A percentile compares a stretch with the other conserved stretches of the same genome.
Evolutionary conservation across 2,329 filamentous ascomycete species (phyloP).

Genomic region (Ophiognomonia clavigignenti-juglandacearum): DNA sequence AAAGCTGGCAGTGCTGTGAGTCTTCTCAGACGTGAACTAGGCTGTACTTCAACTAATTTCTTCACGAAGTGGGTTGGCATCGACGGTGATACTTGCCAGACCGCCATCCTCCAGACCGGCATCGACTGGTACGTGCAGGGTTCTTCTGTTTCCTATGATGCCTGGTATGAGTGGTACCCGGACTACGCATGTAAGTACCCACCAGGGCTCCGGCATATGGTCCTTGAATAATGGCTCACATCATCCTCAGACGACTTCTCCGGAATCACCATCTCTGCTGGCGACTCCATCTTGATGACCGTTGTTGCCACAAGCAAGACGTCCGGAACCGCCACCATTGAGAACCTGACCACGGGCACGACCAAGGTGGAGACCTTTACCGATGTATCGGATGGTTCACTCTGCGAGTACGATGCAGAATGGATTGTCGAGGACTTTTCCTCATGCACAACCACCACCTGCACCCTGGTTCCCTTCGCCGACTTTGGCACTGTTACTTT

Average conservation of each 20-base stretch:
- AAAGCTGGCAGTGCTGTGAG: slow-evolving; percentile 42
- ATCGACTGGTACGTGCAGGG: slow-evolving; percentile 47
- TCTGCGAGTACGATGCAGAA: slow-evolving; percentile 54
- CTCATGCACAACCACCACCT: slow-evolving; percentile 20
- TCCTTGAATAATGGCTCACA: not conserved
- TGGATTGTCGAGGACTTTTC: slow-evolving; percentile 59
- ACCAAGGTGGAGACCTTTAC: slow-evolving; percentile 46
- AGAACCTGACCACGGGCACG: slow-evolving; percentile 44
- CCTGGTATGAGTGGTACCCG: slow-evolving; percentile 60
- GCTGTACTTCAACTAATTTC: not conserved
- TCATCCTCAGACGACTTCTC: slow-evolving; percentile 12
- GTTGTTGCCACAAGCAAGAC: slow-evolving; percentile 34
- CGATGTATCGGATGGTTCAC: slow-evolving; percentile 29
- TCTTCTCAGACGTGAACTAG: not conserved
- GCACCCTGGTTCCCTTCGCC: slow-evolving; percentile 36
- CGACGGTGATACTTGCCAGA: slow-evolving; percentile 51
- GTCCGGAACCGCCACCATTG: slow-evolving; percentile 37
- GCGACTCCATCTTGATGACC: slow-evolving; percentile 23
- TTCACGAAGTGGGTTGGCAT: slow-evolving; percentile 49
- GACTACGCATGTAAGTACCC: slow-evolving; percentile 36
- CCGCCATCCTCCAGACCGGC: slow-evolving; percentile 52
- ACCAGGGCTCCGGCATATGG: fast-evolving
- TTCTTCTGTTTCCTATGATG: slow-evolving; percentile 38
- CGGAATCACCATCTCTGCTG: slow-evolving; percentile 18
- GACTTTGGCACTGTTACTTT: slow-evolving; percentile 44